These are phyloP conservation scores for Candida sonorensis DNA, from an alignment of 805 yeast genomes.

Conservation along the genomic window DNA sequence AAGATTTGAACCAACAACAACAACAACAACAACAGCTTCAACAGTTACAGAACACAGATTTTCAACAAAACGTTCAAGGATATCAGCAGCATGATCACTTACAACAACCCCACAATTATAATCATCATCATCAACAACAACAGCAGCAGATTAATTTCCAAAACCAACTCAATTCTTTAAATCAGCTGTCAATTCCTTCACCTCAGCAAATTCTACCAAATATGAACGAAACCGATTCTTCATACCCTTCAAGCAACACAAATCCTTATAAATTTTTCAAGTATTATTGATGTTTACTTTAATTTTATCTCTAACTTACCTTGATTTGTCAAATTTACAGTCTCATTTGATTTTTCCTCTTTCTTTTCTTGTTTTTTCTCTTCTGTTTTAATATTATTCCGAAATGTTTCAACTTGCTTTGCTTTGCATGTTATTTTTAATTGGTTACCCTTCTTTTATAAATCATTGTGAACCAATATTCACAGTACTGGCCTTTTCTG, in stretches of 20 bases:
- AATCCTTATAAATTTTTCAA: conserved; percentile 10
- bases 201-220: conserved; percentile 5
- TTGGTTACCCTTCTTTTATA: too few species aligned
- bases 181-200: too few species aligned
- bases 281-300: conserved; percentile 2
- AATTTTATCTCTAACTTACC: too few species aligned
- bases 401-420: too few species aligned
- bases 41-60: too few species aligned
- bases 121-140: conserved; percentile 1
- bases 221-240: conserved; percentile 4
- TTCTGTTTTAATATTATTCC: too few species aligned
- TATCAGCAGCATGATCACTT: neutral
- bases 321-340: too few species aligned
- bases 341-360: too few species aligned
- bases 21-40: conserved; percentile 1
- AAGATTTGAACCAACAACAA: neutral
- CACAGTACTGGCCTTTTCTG: too few species aligned
- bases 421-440: too few species aligned
- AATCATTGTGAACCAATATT: too few species aligned
- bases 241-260: conserved; percentile 6
- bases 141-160: neutral
- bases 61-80: neutral
- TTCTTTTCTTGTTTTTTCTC: too few species aligned
- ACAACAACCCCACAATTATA: neutral
- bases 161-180: neutral